Conservation (phyloP, 345 rosid genomes). For the Tarenaya hassleriana region DNA sequence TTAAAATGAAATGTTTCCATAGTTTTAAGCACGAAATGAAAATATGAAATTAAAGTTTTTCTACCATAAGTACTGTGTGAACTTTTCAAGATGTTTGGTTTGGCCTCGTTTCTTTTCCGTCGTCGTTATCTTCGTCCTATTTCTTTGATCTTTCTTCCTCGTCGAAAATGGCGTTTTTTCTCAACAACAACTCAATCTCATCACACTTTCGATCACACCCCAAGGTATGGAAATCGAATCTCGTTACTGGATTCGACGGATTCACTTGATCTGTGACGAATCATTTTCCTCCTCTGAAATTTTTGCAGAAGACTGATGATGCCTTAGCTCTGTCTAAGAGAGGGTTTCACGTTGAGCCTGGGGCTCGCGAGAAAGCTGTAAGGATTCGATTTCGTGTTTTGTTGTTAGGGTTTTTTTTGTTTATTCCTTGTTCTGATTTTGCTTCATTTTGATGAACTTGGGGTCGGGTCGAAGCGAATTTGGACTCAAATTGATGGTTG, state of each 20-base stretch:
- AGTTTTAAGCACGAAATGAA: not conserved
- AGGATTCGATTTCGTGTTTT: conserved; percentile 21
- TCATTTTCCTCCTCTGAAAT: conserved; percentile 14
- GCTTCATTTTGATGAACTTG: not conserved
- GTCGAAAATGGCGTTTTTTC: conserved; percentile 60
- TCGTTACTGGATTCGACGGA: conserved; percentile 7
- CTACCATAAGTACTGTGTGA: not conserved
- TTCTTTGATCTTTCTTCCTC: conserved; percentile 3
- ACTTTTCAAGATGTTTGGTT: not conserved
- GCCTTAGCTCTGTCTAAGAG: conserved; percentile 46
- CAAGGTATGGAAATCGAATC: conserved; percentile 39
- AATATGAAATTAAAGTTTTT: conserved; percentile 10
- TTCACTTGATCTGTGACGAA: conserved; percentile 16
- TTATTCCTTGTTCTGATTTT: conserved; percentile 5
- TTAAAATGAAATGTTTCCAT: not conserved
- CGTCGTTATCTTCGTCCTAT: not conserved
- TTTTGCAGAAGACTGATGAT: conserved; percentile 41
- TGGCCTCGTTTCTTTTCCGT: conserved; percentile 5
- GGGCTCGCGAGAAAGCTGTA: conserved; percentile 92
- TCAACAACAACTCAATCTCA: conserved; percentile 36
- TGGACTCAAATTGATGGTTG: not conserved
- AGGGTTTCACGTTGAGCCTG: conserved; percentile 65
- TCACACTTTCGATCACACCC: conserved; percentile 53
- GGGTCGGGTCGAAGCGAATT: not conserved
- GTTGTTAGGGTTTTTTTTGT: not conserved